Evolutionary conservation across 768 basidiomycete genomes (phyloP).

Genomic region (Leucocoprinus leucothites): DNA sequence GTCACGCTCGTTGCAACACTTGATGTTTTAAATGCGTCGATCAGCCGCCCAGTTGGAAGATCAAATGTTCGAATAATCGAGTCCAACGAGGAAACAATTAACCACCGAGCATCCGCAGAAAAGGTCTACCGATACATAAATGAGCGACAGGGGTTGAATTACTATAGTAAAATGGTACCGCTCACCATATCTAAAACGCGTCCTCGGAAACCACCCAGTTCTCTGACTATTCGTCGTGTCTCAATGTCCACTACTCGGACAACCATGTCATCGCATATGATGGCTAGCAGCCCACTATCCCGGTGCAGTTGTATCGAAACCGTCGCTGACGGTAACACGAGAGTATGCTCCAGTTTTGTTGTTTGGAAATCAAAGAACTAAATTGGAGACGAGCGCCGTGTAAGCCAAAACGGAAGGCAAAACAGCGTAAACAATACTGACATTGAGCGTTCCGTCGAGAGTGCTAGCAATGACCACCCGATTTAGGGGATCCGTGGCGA

Average conservation of each 20-base stretch:
- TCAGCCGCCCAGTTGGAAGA: conserved; percentile 86
- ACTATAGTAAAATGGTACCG: conserved; percentile 3
- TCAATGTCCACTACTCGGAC: conserved; percentile 91
- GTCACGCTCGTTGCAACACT: conserved; percentile 87
- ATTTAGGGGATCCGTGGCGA: conserved; percentile 87
- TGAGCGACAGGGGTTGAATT: conserved; percentile 6
- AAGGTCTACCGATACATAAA: conserved; percentile 58
- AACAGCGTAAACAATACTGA: conserved; percentile 33
- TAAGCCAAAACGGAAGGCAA: neutral
- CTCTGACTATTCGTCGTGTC: conserved; percentile 83
- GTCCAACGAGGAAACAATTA: conserved; percentile 85
- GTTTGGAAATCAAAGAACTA: conserved; percentile 98
- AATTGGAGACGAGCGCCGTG: neutral
- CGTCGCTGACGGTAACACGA: conserved; percentile 65
- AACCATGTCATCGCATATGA: conserved; percentile 80
- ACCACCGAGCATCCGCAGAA: conserved; percentile 94
- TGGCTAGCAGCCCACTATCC: conserved; percentile 81
- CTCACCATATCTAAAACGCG: conserved; percentile 87
- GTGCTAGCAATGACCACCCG: conserved; percentile 79
- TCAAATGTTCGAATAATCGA: conserved; percentile 94
- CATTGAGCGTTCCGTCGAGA: conserved; percentile 85
- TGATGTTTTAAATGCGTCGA: conserved; percentile 87
- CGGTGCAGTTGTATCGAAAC: conserved; percentile 75
- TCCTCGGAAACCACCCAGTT: conserved; percentile 78
- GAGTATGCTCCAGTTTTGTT: conserved; percentile 63